Evolutionary conservation across 371 early-diverging fungal species (phyloP), one percentile per base, ranked within the genome.

Genomic region (Mucor indicus): DNA sequence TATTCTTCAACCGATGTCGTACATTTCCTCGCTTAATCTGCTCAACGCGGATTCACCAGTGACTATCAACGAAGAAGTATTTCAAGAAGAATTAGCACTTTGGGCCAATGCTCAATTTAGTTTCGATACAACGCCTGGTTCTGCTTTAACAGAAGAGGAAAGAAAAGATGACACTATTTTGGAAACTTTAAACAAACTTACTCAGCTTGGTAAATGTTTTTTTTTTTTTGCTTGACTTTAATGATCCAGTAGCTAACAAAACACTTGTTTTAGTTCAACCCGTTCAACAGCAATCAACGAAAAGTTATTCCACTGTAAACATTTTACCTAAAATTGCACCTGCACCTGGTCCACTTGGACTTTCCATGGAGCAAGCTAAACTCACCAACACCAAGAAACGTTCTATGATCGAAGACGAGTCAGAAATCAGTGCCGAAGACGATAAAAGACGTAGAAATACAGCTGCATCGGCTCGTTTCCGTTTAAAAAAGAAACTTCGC

Each of bases 381-480:
- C n/a, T n/a, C 22, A 30, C 19, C 23, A 43, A 27, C 24, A 45
- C 40, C 30, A 31, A 43, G 40, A 50, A 50, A 21, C 40, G 39
- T 17, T 22, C 25, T 2, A 12, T 27, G 10, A 25, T 41, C 10
- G 35, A 41, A 2, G 38, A 50, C 6, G 55, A 55, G 24, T 10
- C 17, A 19, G 48, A 52, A 19, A 21, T 13, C 5, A 50, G 51
- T 27, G 58, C 80, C 12, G 81, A 82, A 25, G 88, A 85, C 35
- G 95, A 93, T 60, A 93, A 93, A 62, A 79, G 96, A 27, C 74
- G 85, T 17, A 77, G 95, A 30, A 96, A 96, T 74, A 96, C 95
- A 2, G 91, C 87, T 8, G 96, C 96, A 1, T 92, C 92, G 0
- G 95, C 95, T 6, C 75, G 96, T 27, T 96, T 96, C 77, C 84